Base-by-base conservation (phyloP, 2,329 filamentous ascomycete genomes). In the Aspergillus pseudonomiae region DNA sequence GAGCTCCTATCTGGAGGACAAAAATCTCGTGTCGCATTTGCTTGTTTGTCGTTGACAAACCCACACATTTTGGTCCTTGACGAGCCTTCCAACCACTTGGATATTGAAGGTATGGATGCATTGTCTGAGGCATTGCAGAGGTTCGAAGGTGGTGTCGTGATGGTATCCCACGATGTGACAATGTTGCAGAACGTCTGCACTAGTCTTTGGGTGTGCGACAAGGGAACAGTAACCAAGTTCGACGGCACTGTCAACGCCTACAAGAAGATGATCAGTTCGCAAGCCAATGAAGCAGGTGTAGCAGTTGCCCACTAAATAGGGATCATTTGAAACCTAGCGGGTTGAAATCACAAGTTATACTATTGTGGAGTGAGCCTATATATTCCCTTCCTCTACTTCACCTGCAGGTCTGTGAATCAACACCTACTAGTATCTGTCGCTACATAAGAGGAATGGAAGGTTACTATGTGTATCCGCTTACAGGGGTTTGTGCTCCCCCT, bases 51-150 rank as follows among this genome's bases (percentile, higher is more conserved):
- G 0, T 83, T 99, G 68, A 92, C 89, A 56, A 97, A 98, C 79
- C 95, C 95, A 21, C 95, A 99, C 76, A 98, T 99, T 69, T 86
- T 99, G 54, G 94, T 99, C 65, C 91, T 99, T 57, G 95, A 99
- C 86, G 95, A 99, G 80, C 95, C 95, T 77, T 97, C 93, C 68
- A 99, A 99, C 83, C 95, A 99, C 80, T 84, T 99, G 73, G 95
- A 99, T 87, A 98, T 99, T 71, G 95, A 99, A 79, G 95, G 95
- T 68, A 97, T 99, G 95, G 95, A 99, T 78, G 94, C 95, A 12
- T 84, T 99, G 59, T 90, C 92, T 5, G 88, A 90, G 34, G 95
- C 95, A 19, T 83, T 99, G 70, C 86, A 88, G 70, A 87, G 89
- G 68, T 99, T 98, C 82, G 87, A 96, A 81, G 95, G 95, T 65